Conservation (phyloP, 73 alveolate species). For the Effrenium voratum region DNA sequence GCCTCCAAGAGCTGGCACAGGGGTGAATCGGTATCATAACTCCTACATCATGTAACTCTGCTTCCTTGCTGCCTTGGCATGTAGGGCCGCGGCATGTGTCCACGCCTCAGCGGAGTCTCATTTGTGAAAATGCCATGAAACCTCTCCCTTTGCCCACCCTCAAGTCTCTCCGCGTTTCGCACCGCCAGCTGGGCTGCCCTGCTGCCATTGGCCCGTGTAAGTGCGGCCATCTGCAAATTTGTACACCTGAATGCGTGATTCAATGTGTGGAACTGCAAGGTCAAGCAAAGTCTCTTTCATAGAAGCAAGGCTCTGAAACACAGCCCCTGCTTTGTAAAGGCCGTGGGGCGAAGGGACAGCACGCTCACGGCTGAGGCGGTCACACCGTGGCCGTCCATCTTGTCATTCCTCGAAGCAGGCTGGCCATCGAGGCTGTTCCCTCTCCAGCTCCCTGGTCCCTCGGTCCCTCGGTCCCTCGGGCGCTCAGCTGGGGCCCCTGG, state of each 20-base stretch:
- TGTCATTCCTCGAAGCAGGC: conserved; percentile 46
- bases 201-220: conserved; percentile 93
- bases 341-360: no score
- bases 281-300: no score
- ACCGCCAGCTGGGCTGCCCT: neutral
- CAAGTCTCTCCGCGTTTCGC: neutral
- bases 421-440: neutral
- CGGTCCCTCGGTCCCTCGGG: neutral
- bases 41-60: no score
- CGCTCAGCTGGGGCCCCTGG: neutral
- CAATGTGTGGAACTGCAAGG: no score
- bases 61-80: neutral
- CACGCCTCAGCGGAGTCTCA: neutral
- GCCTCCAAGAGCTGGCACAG: no score
- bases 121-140: neutral
- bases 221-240: conserved; percentile 95
- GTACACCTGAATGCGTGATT: conserved; percentile 84
- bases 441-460: no score
- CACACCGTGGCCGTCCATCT: conserved; percentile 76
- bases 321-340: no score
- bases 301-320: no score
- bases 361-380: neutral
- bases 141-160: neutral
- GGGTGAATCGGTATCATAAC: no score
- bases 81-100: conserved; percentile 5